A percentile compares a stretch with the other conserved stretches of the same genome.
Conservation (phyloP, 129 eudicot genomes). For the Pittosporum tobira region DNA sequence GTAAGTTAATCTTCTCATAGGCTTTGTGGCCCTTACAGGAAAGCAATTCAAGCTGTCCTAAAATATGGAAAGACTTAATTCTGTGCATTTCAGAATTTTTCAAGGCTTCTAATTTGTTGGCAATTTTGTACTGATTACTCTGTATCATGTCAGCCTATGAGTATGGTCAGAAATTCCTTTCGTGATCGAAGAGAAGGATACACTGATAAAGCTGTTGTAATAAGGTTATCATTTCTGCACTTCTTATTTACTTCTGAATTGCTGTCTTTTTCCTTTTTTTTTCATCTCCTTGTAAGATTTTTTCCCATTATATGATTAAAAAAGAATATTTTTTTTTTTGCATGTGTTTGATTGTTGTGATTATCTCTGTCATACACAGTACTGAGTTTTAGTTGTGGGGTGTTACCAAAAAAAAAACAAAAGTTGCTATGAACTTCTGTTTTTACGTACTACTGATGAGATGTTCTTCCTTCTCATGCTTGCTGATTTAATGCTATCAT, state of each 20-base stretch:
- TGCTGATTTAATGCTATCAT: background rate
- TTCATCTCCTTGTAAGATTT: too few relatives aligned
- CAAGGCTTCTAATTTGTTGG: background rate
- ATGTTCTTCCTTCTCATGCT: background rate
- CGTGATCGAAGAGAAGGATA: slow-evolving; percentile 80
- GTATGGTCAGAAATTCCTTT: slow-evolving; percentile 72
- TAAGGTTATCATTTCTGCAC: slow-evolving; percentile 46
- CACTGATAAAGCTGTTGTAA: slow-evolving; percentile 88
- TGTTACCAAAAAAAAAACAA: background rate
- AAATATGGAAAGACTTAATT: background rate
- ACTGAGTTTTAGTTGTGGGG: background rate
- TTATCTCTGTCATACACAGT: background rate
- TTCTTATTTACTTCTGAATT: background rate
- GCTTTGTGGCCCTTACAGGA: background rate
- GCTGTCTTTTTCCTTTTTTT: background rate
- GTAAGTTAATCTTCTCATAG: slow-evolving; percentile 31
- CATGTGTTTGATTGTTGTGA: background rate
- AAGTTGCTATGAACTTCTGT: background rate
- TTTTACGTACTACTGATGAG: background rate
- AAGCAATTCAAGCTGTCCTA: background rate
- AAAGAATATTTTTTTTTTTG: background rate
- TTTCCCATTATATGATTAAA: too few relatives aligned
- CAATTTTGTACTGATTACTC: background rate
- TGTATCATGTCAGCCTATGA: slow-evolving; percentile 57
- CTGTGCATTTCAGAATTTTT: background rate